Percentiles rank a stretch among this genome's conserved stretches.
Conservation (phyloP, 345 rosid species). For the Pistacia atlantica region DNA sequence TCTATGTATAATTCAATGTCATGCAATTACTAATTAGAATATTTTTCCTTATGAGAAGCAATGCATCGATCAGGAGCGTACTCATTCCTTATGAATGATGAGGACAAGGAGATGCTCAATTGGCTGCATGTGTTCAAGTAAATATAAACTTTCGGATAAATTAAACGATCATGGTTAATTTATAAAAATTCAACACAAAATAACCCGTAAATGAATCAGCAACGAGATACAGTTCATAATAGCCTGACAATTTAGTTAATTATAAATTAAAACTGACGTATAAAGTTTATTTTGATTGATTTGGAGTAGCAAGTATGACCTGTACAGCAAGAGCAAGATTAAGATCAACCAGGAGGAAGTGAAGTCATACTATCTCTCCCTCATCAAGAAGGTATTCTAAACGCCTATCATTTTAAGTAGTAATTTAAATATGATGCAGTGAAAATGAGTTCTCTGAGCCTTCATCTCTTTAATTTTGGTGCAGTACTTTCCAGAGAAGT, state of each 20-base stretch:
- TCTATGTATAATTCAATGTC: not conserved
- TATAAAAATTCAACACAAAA: too few species aligned
- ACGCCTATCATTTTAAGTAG: too few species aligned
- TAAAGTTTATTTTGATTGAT: not conserved
- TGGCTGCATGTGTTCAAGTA: conserved; percentile 74
- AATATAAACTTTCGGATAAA: not conserved
- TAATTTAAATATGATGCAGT: too few species aligned
- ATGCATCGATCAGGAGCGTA: conserved; percentile 56
- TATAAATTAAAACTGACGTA: too few species aligned
- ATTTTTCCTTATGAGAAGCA: conserved; percentile 34
- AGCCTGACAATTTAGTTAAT: too few species aligned
- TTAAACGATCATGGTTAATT: too few species aligned
- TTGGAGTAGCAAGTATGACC: conserved; percentile 61
- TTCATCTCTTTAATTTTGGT: not conserved
- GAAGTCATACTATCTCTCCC: conserved; percentile 65
- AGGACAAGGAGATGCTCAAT: conserved; percentile 51
- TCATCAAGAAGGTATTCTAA: conserved; percentile 42
- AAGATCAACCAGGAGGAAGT: conserved; percentile 37
- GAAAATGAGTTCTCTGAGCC: not conserved
- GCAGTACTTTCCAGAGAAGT: conserved; percentile 38
- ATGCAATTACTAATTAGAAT: too few species aligned
- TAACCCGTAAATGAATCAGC: too few species aligned
- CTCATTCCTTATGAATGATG: conserved; percentile 52
- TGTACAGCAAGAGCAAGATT: conserved; percentile 69
- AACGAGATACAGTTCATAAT: too few species aligned